Base-by-base conservation (phyloP, 176 grass and related monocot species). In the Guadua angustifolia region DNA sequence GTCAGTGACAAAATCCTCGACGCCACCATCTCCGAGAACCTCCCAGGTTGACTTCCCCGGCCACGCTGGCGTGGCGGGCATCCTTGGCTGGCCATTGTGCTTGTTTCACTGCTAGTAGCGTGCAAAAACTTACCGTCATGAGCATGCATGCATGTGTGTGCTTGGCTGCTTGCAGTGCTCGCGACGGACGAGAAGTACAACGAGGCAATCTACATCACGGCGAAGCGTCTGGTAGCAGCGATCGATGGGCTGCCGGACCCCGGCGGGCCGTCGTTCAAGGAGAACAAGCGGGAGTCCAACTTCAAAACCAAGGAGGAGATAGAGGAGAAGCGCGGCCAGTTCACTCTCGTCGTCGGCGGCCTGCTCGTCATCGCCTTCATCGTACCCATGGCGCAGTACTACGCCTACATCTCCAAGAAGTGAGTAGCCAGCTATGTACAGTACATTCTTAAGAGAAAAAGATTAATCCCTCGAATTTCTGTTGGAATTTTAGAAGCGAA, bases 301-400 rank as follows among this genome's bases (percentile, higher is more conserved):
- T 99, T 92, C 88, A 95, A 92, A 71, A 94, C 89, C 52, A 90
- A 58, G 85, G 91, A 94, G 77, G 93, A 99, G 80, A 99, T 93
- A 12, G 96, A 99, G 39, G 93, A 95, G 63, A 99, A 99, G 85
- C 89, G 96, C n/a, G 89, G 96, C 5, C 96, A 99, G 87, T 99
- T 99, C 86, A 90, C 89, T 38, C 91, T 99, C 65, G 93, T 99
- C 55, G 96, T 99, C 69, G 96, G 91, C 49, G 96, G 96, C 51
- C 89, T 99, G 74, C 77, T 99, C 68, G 96, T 92, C 77, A 95
- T 99, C 77, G 96, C 96, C 61, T 94, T 99, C 85, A 91, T 99
- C 55, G 96, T 99, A 80, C 96, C 96, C 36, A 99, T 99, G 96
- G 96, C 96, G 75, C 96, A 99, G 80, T 99, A 99, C 69, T 99